Base-by-base conservation (phyloP, 768 basidiomycete genomes). In the Russula brevipes region DNA sequence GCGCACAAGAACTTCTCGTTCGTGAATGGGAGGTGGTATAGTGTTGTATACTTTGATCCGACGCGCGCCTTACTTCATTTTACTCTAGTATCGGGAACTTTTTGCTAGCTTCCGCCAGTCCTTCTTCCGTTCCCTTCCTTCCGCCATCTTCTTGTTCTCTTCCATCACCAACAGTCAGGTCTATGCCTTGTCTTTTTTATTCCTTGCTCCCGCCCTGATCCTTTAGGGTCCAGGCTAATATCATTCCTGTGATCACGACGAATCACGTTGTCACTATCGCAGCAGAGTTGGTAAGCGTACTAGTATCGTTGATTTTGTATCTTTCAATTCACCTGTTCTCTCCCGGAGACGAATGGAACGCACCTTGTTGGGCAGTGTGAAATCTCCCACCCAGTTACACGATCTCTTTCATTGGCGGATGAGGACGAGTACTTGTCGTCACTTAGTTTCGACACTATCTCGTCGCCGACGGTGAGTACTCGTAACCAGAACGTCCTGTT, bases 181-280 rank as follows among this genome's bases (percentile, higher is more conserved):
- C 50, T 61, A 75, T 61, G 24, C 54, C 41, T n/a, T 17, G 2
- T n/a, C 59, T 52, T 58, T 61, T 57, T 14, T 12, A 0, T 11
- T 42, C 64, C 57, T 45, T 49, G 47, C 56, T 51, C 17, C n/a
- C 60, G 14, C n/a, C 24, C 57, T 30, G 24, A 42, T 59, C 71
- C n/a, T 46, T 49, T 35, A 60, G 44, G 58, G 63, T 62, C 63
- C 73, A 80, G 81, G 87, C 91, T 11, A 83, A 87, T 64, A 95
- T 98, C 61, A 77, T 96, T 2, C 95, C 95, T 0, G 91, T 87
- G 4, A 89, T 98, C 66, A 85, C 95, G 45, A 98, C 95, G 12
- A 95, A 93, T 73, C 91, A 93, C 72, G 94, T 90, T 0, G 92
- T 94, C n/a, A 97, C 94, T 14, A 94, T 98, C 65, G 91, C 94